Evolutionary conservation across 2,329 filamentous ascomycete genomes (phyloP).

Genomic region (Ophiostoma populinum): DNA sequence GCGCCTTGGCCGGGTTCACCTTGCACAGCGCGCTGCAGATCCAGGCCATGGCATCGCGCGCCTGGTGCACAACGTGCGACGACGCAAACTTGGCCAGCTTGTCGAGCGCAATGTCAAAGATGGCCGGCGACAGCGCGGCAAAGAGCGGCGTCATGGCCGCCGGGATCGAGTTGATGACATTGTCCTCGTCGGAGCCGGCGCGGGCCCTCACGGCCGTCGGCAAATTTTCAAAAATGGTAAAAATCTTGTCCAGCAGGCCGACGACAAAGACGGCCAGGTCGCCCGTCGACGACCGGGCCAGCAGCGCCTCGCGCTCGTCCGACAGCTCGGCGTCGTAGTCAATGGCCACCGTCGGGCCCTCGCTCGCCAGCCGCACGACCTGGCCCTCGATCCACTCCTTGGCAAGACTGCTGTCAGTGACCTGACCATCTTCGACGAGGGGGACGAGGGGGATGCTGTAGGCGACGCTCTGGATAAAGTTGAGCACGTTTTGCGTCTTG

Average conservation of each 20-base stretch:
- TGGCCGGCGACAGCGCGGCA: constrained; percentile 74
- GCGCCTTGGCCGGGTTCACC: constrained; percentile 80
- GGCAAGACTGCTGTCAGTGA: constrained; percentile 60
- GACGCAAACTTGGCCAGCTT: constrained; percentile 87
- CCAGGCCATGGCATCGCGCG: constrained; percentile 94
- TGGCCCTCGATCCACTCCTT: constrained; percentile 89
- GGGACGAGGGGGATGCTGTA: constrained; percentile 91
- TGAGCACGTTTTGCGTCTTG: constrained; percentile 86
- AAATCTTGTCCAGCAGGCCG: constrained; percentile 82
- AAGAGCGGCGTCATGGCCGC: constrained; percentile 83
- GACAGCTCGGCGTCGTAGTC: constrained; percentile 69
- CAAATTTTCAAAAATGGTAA: constrained; percentile 86
- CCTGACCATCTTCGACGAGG: constrained; percentile 50
- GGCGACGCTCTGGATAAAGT: constrained; percentile 87
- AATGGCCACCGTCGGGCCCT: constrained; percentile 70
- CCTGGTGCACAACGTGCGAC: constrained; percentile 91
- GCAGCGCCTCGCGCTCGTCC: constrained; percentile 72
- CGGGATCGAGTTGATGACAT: constrained; percentile 87
- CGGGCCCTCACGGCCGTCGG: constrained; percentile 75
- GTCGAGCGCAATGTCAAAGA: constrained; percentile 81
- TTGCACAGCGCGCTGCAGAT: constrained; percentile 95
- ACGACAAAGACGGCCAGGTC: constrained; percentile 86
- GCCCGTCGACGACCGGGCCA: constrained; percentile 83
- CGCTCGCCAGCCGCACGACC: constrained; percentile 81
- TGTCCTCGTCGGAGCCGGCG: constrained; percentile 86